Percentiles rank a stretch among this genome's conserved stretches.
Evolutionary conservation across 2,329 filamentous ascomycete genomes (phyloP).

Genomic region (Alternaria longipes): DNA sequence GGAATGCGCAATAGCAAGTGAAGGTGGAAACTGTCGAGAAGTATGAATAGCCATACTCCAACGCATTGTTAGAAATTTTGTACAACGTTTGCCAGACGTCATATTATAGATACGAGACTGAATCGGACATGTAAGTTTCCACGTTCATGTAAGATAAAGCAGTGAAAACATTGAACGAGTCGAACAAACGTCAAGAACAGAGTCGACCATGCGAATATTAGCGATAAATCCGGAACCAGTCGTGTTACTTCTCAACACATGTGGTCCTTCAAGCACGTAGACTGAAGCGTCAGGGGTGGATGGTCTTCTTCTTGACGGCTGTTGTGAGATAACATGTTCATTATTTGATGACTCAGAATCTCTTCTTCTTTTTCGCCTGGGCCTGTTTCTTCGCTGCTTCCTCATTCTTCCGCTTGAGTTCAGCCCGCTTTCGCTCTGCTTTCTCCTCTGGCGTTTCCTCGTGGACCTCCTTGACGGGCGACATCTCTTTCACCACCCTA

Average conservation of each 20-base stretch:
- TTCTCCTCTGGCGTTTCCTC: constrained; percentile 60
- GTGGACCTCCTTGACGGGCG: constrained; percentile 24
- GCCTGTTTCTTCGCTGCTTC: constrained; percentile 62
- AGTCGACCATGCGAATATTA: neutral
- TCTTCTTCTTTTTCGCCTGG: constrained; percentile 47
- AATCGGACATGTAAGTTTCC: neutral
- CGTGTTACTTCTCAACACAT: neutral
- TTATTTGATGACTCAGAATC: constrained; percentile 31
- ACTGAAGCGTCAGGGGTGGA: neutral
- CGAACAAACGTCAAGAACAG: neutral
- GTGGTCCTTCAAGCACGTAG: neutral
- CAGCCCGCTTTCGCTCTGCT: constrained; percentile 64
- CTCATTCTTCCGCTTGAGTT: constrained; percentile 65
- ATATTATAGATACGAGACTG: neutral
- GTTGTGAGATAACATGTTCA: neutral
- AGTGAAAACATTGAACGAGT: neutral
- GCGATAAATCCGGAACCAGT: neutral
- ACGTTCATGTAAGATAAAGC: neutral
- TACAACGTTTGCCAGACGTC: neutral
- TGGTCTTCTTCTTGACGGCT: neutral
- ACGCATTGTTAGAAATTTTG: neutral
- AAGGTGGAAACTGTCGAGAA: neutral
- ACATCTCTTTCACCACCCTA: constrained; percentile 12
- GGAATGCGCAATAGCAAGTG: constrained; percentile 8
- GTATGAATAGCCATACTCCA: neutral